Evolutionary conservation across 2,329 filamentous ascomycete genomes (phyloP).

Genomic region (Aureobasidium sp.): DNA sequence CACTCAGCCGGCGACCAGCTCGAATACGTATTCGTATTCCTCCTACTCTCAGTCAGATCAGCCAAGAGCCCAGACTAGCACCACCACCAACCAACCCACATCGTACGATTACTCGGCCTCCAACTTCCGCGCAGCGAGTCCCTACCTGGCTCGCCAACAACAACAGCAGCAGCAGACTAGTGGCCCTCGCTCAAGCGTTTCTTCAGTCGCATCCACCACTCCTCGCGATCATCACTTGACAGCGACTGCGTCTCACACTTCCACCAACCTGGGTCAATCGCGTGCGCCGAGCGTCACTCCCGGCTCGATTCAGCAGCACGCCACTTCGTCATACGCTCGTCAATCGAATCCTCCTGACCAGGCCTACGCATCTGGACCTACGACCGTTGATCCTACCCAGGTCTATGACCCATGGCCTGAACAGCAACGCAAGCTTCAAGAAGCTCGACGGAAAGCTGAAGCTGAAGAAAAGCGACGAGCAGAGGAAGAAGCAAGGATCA

Average conservation of each 20-base stretch:
- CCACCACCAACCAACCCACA: neutral
- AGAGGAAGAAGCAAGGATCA: conserved; percentile 29
- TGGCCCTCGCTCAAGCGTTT: neutral
- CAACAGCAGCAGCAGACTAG: neutral
- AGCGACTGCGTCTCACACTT: neutral
- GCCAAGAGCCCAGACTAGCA: conserved; percentile 7
- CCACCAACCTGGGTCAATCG: conserved; percentile 12
- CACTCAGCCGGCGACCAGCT: neutral
- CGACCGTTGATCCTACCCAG: conserved; percentile 47
- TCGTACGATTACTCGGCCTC: neutral
- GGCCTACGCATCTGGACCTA: conserved; percentile 27
- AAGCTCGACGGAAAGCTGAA: conserved; percentile 32
- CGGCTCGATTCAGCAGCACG: conserved; percentile 17
- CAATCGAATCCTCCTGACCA: conserved; percentile 20
- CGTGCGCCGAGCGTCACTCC: conserved; percentile 18
- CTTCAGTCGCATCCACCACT: neutral
- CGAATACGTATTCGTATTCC: conserved; percentile 9
- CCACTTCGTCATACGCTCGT: conserved; percentile 17
- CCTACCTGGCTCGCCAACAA: conserved; percentile 7
- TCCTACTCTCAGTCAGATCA: conserved; percentile 7
- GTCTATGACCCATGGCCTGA: conserved; percentile 49
- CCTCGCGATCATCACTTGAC: conserved; percentile 6
- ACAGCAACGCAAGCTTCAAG: conserved; percentile 37
- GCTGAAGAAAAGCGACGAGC: conserved; percentile 26
- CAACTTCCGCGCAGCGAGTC: conserved; percentile 7